phyloP scores from a whole-genome alignment of 2,329 filamentous ascomycete genomes.

The Karstenula rhodostoma region DNA sequence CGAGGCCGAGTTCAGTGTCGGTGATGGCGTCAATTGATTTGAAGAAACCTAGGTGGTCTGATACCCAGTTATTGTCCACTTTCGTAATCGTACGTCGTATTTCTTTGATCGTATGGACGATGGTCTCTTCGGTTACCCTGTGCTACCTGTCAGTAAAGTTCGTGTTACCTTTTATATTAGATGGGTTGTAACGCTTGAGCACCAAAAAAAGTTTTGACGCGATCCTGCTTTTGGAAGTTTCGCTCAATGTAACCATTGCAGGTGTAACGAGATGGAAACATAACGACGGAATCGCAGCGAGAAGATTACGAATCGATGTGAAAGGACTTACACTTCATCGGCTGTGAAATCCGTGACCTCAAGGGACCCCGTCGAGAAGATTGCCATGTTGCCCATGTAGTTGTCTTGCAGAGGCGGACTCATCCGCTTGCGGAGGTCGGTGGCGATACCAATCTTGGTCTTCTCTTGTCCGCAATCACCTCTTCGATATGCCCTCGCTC shows the following conservation, averaged over 20 bases:
- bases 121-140: constrained; percentile 43
- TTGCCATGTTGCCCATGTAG: constrained; percentile 46
- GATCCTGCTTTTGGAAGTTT: neutral
- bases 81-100: constrained; percentile 38
- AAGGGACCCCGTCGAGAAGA: constrained; percentile 39
- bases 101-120: constrained; percentile 35
- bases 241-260: neutral
- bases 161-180: constrained; percentile 15
- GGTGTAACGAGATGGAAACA: constrained; percentile 18
- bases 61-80: constrained; percentile 44
- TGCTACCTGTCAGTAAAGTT: constrained; percentile 8
- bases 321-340: constrained; percentile 39
- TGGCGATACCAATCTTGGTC: constrained; percentile 41
- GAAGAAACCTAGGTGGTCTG: constrained; percentile 41
- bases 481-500: constrained; percentile 37
- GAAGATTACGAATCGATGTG: neutral
- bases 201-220: neutral
- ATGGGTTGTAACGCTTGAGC: neutral
- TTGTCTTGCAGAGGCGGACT: constrained; percentile 31
- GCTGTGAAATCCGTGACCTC: constrained; percentile 34
- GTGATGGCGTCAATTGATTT: constrained; percentile 37
- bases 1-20: constrained; percentile 41
- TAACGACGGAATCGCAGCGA: neutral
- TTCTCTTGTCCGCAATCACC: constrained; percentile 26
- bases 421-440: constrained; percentile 39